These are phyloP conservation scores for Zelonia costaricensis DNA, from an alignment of 208 protist genomes.

Conservation along the genomic window DNA sequence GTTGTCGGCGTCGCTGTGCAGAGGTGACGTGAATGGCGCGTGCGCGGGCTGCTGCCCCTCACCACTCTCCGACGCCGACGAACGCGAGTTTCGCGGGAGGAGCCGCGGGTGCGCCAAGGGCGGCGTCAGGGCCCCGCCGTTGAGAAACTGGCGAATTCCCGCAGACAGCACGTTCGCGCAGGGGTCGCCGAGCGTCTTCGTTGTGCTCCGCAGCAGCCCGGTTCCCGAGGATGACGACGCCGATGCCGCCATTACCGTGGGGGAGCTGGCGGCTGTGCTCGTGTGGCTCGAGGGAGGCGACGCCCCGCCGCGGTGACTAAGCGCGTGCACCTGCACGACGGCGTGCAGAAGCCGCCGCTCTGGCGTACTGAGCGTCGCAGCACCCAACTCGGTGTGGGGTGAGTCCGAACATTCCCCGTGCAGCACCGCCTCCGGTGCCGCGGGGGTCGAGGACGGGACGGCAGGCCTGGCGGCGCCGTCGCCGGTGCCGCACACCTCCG, in stretches of 20 bases:
- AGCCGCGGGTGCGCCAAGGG: not conserved
- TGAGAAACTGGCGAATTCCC: constrained; percentile 2
- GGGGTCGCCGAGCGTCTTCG: not conserved
- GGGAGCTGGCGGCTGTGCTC: not conserved
- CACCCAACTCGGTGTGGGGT: not conserved
- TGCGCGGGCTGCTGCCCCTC: too few species aligned
- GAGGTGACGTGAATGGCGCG: too few species aligned
- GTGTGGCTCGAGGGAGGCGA: not conserved
- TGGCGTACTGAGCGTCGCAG: constrained; percentile 7
- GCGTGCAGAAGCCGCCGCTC: constrained; percentile 36
- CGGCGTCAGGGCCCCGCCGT: not conserved
- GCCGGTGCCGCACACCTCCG: too few species aligned
- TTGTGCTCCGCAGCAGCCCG: not conserved
- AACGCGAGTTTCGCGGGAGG: too few species aligned
- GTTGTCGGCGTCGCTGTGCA: too few species aligned
- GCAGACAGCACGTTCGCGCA: constrained; percentile 5
- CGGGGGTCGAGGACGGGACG: too few species aligned
- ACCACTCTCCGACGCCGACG: not conserved
- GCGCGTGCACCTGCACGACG: constrained; percentile 15
- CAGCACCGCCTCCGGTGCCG: not conserved
- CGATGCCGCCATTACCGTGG: not conserved
- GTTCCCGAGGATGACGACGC: too few species aligned
- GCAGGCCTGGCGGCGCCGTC: too few species aligned
- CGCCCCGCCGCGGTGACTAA: not conserved
- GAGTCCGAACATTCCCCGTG: too few species aligned